phyloP scores from a whole-genome alignment of 805 yeast species.

The Wickerhamiella bombiphila region DNA sequence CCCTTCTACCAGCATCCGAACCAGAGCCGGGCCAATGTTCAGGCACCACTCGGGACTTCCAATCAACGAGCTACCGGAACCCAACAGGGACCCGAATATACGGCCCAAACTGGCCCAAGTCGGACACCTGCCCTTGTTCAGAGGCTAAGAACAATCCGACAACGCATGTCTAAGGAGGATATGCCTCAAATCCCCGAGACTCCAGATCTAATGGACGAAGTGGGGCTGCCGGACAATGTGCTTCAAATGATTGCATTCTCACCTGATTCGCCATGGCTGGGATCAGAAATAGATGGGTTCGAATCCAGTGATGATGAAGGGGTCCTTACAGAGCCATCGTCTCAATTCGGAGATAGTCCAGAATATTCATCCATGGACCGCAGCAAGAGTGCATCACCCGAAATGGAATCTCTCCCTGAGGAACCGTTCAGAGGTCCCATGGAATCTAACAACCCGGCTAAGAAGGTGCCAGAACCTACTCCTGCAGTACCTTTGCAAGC shows the following conservation, averaged over 20 bases:
- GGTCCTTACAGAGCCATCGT: neutral
- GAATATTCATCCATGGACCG: neutral
- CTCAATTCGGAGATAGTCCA: neutral
- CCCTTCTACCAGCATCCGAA: no score
- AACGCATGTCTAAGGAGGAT: slow-evolving; percentile 6
- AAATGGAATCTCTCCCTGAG: no score
- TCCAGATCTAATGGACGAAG: slow-evolving; percentile 10
- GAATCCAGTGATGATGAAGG: slow-evolving; percentile 1
- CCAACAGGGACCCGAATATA: slow-evolving; percentile 1
- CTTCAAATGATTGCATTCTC: slow-evolving; percentile 16
- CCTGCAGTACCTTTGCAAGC: neutral
- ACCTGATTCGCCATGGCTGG: slow-evolving; percentile 16
- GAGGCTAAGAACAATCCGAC: slow-evolving; percentile 16
- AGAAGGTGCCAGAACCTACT: neutral
- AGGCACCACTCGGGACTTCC: no score
- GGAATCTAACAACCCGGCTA: no score
- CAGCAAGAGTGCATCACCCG: neutral
- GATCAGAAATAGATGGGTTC: slow-evolving; percentile 3
- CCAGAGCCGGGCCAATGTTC: no score
- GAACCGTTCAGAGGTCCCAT: no score
- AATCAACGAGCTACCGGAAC: slow-evolving; percentile 2
- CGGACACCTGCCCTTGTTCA: slow-evolving; percentile 13
- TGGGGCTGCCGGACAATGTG: slow-evolving; percentile 14
- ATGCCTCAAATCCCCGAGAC: slow-evolving; percentile 1
- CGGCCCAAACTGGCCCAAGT: slow-evolving; percentile 9